A percentile compares a stretch with the other conserved stretches of the same genome.
phyloP scores from a whole-genome alignment of 371 early-diverging fungal species.

The Coemansia sp. region DNA sequence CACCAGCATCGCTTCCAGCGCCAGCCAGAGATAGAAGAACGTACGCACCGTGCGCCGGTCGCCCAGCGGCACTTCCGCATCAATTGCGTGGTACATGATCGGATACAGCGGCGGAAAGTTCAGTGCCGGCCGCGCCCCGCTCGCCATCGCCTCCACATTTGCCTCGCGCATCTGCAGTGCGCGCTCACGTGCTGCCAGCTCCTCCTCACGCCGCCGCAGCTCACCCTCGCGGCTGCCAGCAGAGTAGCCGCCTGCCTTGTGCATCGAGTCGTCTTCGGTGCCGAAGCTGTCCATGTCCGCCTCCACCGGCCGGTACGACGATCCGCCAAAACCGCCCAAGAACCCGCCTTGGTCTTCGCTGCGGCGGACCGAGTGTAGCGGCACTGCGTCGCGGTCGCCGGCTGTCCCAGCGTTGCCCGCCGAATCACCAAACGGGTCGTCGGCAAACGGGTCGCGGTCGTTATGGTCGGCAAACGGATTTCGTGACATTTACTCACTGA shows the following conservation, averaged over 20 bases:
- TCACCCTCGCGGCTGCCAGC: slow-evolving; percentile 59
- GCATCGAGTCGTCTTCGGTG: slow-evolving; percentile 5
- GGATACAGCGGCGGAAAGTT: slow-evolving; percentile 86
- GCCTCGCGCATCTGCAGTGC: slow-evolving; percentile 58
- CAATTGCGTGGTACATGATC: slow-evolving; percentile 76
- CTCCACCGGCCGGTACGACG: slow-evolving; percentile 42
- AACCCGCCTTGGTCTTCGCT: slow-evolving; percentile 40
- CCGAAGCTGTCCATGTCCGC: slow-evolving; percentile 5
- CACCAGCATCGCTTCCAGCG: slow-evolving; percentile 67
- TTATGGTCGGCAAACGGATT: slow-evolving; percentile 45
- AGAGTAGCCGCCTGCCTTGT: slow-evolving; percentile 11
- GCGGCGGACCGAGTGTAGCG: slow-evolving; percentile 31
- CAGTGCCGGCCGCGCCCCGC: slow-evolving; percentile 64
- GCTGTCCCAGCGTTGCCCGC: neutral
- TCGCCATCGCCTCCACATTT: slow-evolving; percentile 49
- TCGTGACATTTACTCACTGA: slow-evolving; percentile 26
- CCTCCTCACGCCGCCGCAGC: slow-evolving; percentile 63
- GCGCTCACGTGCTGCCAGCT: slow-evolving; percentile 66
- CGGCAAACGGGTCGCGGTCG: slow-evolving; percentile 55
- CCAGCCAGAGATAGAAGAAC: slow-evolving; percentile 77
- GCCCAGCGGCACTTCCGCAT: slow-evolving; percentile 68
- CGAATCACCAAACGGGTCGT: slow-evolving; percentile 66
- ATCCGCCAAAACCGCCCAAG: slow-evolving; percentile 26
- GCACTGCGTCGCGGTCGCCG: slow-evolving; percentile 28
- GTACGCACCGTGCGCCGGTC: slow-evolving; percentile 65